Evolutionary conservation across 768 basidiomycete genomes (phyloP).

Genomic region (Tylopilus balloui): DNA sequence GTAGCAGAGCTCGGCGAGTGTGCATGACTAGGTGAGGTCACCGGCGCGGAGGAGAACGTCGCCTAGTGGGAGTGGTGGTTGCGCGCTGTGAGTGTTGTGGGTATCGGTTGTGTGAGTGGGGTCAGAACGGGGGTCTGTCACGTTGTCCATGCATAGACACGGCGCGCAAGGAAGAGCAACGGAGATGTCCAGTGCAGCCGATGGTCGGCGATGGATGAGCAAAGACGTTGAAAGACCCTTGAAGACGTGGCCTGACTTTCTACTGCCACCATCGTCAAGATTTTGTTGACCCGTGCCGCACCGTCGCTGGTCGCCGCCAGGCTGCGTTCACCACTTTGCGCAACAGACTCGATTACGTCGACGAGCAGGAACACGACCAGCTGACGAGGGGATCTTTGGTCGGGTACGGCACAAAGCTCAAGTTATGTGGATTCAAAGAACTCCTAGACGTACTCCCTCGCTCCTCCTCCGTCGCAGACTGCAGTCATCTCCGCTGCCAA

Average conservation of each 20-base stretch:
- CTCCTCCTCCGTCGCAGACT: constrained; percentile 93
- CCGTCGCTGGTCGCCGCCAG: constrained; percentile 40
- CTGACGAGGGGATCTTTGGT: constrained; percentile 99
- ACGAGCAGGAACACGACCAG: constrained; percentile 79
- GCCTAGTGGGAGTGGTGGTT: constrained; percentile 32
- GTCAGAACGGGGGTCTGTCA: background rate
- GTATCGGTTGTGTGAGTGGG: constrained; percentile 25
- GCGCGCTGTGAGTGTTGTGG: constrained; percentile 30
- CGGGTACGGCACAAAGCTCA: constrained; percentile 98
- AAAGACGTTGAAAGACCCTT: background rate
- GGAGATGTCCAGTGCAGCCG: constrained; percentile 6
- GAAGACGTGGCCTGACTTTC: background rate
- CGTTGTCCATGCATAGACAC: constrained; percentile 16
- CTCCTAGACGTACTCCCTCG: constrained; percentile 97
- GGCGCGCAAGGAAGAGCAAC: constrained; percentile 9
- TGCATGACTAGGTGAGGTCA: constrained; percentile 38
- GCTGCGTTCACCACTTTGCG: constrained; percentile 39
- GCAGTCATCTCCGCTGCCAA: constrained; percentile 93
- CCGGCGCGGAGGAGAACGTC: constrained; percentile 42
- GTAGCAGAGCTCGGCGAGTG: constrained; percentile 27
- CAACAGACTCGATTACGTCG: constrained; percentile 36
- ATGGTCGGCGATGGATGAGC: background rate
- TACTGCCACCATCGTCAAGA: constrained; percentile 7
- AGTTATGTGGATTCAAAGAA: constrained; percentile 98
- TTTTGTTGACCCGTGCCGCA: constrained; percentile 32